Evolutionary conservation across 345 rosid genomes (phyloP), one percentile per base, ranked within the genome.

Genomic region (Cardamine chenopodiifolia): DNA sequence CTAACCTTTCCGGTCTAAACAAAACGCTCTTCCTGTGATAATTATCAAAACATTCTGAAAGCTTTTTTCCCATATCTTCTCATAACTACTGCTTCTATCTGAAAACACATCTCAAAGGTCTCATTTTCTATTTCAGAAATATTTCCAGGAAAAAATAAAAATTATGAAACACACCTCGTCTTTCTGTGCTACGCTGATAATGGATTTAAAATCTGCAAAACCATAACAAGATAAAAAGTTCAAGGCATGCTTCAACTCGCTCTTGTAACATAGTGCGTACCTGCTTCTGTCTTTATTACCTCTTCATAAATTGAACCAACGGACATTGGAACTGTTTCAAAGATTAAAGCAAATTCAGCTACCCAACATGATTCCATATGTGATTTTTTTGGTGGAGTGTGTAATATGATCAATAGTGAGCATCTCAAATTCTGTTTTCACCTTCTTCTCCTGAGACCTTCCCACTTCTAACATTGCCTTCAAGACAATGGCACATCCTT

Each of bases 1-100:
- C 32, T 66, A 74, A 90, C 98, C 92, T 87, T 92, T 50, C 86
- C 86, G 40, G 97, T 90, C 85, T 92, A 97, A 70, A 88, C 77
- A 29, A 89, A 73, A 73, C 76, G 78, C 26, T 74, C 80, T 23
- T 80, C 78, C 47, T 74, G 84, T 12, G 86, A 83, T 50, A 95
- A 84, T 66, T 83, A 75, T 81, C 93, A 82, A 78, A 95, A 95
- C 65, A 92, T 88, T 85, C 81, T 87, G 81, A 82, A 85, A 37
- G 91, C 91, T 60, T 86, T 90, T 76, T 56, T 71, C 48, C 97
- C 97, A 28, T 86, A 84, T 83, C 90, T 87, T 82, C 84, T 87
- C 81, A 81, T 62, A 45, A 92, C 88, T 77, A 92, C 48, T 67
- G 97, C 83, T 72, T 95, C 93, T 57, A 87, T 84, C 97, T 90